Evolutionary conservation across 345 rosid species (phyloP), one percentile per base, ranked within the genome.

Genomic region (Heritiera littoralis): DNA sequence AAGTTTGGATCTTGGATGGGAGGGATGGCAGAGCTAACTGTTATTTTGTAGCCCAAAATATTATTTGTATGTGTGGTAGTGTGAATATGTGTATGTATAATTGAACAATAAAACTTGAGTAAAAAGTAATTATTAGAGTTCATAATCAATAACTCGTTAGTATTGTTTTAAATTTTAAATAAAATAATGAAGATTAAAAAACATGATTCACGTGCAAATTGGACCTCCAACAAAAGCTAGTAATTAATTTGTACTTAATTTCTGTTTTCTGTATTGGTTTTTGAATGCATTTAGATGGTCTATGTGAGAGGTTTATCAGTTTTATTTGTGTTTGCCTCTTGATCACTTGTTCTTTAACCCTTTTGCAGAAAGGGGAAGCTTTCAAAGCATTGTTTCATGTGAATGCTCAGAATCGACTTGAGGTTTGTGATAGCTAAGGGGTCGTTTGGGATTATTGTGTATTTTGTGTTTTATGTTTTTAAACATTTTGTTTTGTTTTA

Each of bases 381-480:
- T 93, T 91, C 66, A 90, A 85, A 85, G 92, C 93, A 6, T 68
- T 78, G 60, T 90, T 90, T 85, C 90, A 80, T 75, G 96, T 91
- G 79, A 95, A 95, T 91, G 97, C 97, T 78, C 90, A 95, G 86
- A 92, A 93, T 77, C 84, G 89, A 72, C 81, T 72, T 7, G 99
- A 93, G 98, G 98, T 94, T 74, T 71, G 89, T 83, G 52, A 23
- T 78, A 12, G 65, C 28, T 23, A 23, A 23, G 28, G 28, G 28
- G 28, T 23, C 28, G 28, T 23, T 23, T 23, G 28, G 28, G 28
- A 23, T 23, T 23, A 23, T 23, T 23, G 28, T 23, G 28, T 23
- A 0, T 23, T 23, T 23, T 23, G 28, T 23, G 28, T 23, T 23
- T 23, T 23, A 23, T 23, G 28, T 23, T 23, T 23, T 23, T 23